phyloP scores from a whole-genome alignment of 345 rosid genomes.

The Murraya paniculata region DNA sequence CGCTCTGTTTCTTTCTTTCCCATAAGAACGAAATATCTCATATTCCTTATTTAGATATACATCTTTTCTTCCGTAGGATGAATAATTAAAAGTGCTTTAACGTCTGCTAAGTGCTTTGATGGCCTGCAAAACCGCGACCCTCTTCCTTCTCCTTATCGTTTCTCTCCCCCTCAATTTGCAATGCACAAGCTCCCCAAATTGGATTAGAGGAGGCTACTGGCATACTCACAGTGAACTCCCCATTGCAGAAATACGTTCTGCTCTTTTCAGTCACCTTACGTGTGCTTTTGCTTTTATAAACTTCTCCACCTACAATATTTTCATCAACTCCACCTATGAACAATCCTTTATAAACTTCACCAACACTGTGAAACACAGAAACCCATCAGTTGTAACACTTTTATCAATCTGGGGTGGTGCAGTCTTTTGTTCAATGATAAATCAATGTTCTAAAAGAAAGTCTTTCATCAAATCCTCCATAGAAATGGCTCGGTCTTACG shows the following conservation, averaged over 20 bases:
- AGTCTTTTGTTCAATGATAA: slow-evolving; percentile 17
- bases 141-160: neutral
- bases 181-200: slow-evolving; percentile 10
- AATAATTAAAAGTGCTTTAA: no score
- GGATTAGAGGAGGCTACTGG: slow-evolving; percentile 44
- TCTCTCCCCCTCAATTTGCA: neutral
- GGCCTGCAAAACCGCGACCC: neutral
- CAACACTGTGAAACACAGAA: slow-evolving; percentile 12
- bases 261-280: slow-evolving; percentile 36
- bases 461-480: slow-evolving; percentile 25
- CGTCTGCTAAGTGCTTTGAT: neutral
- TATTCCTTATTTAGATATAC: no score
- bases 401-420: slow-evolving; percentile 18
- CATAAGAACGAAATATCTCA: no score
- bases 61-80: no score
- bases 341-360: slow-evolving; percentile 20
- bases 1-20: no score
- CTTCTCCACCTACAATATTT: slow-evolving; percentile 6
- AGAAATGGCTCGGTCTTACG: slow-evolving; percentile 16
- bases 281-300: slow-evolving; percentile 29
- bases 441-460: slow-evolving; percentile 6
- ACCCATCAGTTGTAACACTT: slow-evolving; percentile 20
- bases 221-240: slow-evolving; percentile 11
- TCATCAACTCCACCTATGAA: slow-evolving; percentile 3
- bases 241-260: slow-evolving; percentile 21